Conservation (phyloP, 768 basidiomycete genomes). For the Inosperma sp. region DNA sequence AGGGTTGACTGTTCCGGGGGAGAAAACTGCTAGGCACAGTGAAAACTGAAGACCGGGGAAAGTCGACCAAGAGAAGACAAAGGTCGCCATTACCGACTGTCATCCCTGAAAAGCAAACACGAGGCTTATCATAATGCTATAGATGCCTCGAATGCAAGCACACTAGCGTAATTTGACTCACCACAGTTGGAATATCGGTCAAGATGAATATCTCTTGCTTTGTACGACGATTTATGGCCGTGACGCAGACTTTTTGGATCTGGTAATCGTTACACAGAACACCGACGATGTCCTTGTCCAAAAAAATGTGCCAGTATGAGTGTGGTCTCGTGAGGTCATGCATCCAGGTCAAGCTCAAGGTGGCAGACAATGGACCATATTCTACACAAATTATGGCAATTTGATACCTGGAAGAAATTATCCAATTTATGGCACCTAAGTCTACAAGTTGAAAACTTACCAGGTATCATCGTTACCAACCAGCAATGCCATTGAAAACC, state of each 20-base stretch:
- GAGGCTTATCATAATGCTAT: background rate
- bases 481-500: slow-evolving; percentile 23
- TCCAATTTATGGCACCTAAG: background rate
- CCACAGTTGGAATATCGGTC: slow-evolving; percentile 21
- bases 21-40: slow-evolving; percentile 17
- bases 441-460: background rate
- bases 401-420: slow-evolving; percentile 6
- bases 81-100: slow-evolving; percentile 17
- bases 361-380: slow-evolving; percentile 8
- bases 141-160: background rate
- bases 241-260: slow-evolving; percentile 5
- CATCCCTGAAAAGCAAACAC: slow-evolving; percentile 17
- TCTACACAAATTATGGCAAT: slow-evolving; percentile 16
- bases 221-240: slow-evolving; percentile 21
- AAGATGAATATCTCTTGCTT: slow-evolving; percentile 16
- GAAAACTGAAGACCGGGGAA: slow-evolving; percentile 10
- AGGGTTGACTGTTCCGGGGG: slow-evolving; percentile 16
- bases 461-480: background rate
- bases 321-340: slow-evolving; percentile 3
- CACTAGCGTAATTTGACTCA: slow-evolving; percentile 1
- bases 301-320: slow-evolving; percentile 25
- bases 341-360: slow-evolving; percentile 9
- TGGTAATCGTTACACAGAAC: slow-evolving; percentile 13
- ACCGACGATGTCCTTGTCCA: slow-evolving; percentile 26
- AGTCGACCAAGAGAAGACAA: slow-evolving; percentile 20